These are phyloP conservation scores for Sporothrix protearum DNA, from an alignment of 2,329 filamentous ascomycete genomes.

Conservation along the genomic window DNA sequence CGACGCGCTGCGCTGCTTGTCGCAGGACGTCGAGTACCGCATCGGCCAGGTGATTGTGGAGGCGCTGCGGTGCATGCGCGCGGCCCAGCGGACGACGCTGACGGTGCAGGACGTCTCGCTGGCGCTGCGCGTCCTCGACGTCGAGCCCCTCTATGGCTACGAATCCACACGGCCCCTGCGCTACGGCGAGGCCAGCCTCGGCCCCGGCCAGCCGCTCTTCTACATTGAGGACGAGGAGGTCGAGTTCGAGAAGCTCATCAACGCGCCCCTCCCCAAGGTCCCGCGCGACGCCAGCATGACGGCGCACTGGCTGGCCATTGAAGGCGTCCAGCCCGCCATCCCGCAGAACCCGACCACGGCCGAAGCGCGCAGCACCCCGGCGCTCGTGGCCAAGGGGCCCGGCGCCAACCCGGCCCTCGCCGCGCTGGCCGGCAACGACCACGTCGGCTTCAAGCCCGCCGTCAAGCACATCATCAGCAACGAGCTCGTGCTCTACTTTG, in stretches of 20 bases:
- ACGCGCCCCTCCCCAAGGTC: constrained; percentile 90
- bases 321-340: constrained; percentile 94
- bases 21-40: constrained; percentile 93
- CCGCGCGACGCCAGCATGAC: constrained; percentile 91
- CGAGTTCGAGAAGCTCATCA: constrained; percentile 98
- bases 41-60: constrained; percentile 91
- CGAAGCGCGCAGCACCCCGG: constrained; percentile 71
- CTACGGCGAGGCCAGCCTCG: constrained; percentile 90
- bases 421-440: constrained; percentile 66
- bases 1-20: constrained; percentile 80
- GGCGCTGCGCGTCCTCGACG: constrained; percentile 79
- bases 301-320: constrained; percentile 94
- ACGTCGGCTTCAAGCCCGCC: constrained; percentile 76
- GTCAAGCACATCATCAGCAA: constrained; percentile 96
- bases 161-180: constrained; percentile 84
- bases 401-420: constrained; percentile 82
- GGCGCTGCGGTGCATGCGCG: constrained; percentile 93
- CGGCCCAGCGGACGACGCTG: constrained; percentile 78
- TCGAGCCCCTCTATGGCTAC: constrained; percentile 95
- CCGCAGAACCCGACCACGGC: constrained; percentile 89
- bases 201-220: constrained; percentile 89
- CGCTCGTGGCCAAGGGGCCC: constrained; percentile 84
- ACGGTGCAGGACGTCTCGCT: constrained; percentile 86
- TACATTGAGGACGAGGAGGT: constrained; percentile 98
- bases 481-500: constrained; percentile 94